Base-by-base conservation (phyloP, 2,329 filamentous ascomycete genomes). In the Aspergillus aculeatus region DNA sequence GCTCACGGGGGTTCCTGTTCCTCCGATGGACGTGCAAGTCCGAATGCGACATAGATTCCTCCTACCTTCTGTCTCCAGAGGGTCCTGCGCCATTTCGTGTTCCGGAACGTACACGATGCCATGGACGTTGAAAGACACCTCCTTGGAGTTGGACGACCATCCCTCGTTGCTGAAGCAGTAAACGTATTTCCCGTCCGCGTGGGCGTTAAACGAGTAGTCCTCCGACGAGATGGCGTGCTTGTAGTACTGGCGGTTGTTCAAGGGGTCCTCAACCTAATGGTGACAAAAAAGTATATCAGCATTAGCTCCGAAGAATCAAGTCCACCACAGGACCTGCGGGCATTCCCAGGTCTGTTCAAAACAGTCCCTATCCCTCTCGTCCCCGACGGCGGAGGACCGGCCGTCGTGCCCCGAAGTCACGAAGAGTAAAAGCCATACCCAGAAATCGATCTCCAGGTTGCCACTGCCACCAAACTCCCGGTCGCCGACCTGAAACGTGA, bases 91-190 rank as follows among this genome's bases (percentile, higher is more conserved):
- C 62, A 89, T 84, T 70, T 98, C 94, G 61, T 85, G 83, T 78
- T 98, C 95, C 58, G 91, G 90, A 54, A 99, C 92, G 79, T 98
- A 99, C 74, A 99, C 94, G 66, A 99, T 92, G 69, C 95, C 95
- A 80, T 99, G 95, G 55, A 99, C 95, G 77, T 99, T 99, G 86
- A 99, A 99, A 58, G 92, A 96, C 56, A 99, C 94, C 78, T 99
- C 95, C 81, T 99, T 99, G 75, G 87, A 96, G 77, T 92, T 92
- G 60, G 93, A 92, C 60, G 91, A 91, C 92, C 94, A 99, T 77
- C 95, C 89, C 83, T 98, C 94, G 80, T 99, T 99, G 80, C 95
- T 96, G 82, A 99, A 99, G 86, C 95, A 99, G 86, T 99, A 99
- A 59, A 86, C 82, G 81, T 90, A 97, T 80, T 90, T 92, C 66